These are phyloP conservation scores for Madurella fahalii DNA, from an alignment of 2,329 filamentous ascomycete genomes.

Conservation along the genomic window DNA sequence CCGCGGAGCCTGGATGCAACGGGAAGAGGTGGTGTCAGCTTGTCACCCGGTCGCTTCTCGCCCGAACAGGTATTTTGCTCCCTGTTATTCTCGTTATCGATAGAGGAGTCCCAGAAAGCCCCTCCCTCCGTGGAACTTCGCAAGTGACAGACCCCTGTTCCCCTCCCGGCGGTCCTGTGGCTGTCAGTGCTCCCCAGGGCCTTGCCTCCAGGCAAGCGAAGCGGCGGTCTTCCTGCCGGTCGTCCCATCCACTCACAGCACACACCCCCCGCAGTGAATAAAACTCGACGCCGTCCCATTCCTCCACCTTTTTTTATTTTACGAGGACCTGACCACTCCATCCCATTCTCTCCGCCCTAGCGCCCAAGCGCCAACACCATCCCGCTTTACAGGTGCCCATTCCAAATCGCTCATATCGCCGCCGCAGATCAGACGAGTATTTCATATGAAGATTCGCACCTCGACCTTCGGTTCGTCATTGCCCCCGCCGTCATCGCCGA, in stretches of 20 bases:
- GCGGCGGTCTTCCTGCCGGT: slow-evolving; percentile 14
- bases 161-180: slow-evolving; percentile 14
- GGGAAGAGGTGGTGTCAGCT: slow-evolving; percentile 4
- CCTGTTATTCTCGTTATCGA: slow-evolving; percentile 16
- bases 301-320: slow-evolving; percentile 27
- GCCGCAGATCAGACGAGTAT: not conserved
- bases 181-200: slow-evolving; percentile 13
- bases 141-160: slow-evolving; percentile 8
- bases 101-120: slow-evolving; percentile 7
- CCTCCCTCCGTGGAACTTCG: slow-evolving; percentile 9
- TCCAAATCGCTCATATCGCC: not conserved
- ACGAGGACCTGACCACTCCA: slow-evolving; percentile 20
- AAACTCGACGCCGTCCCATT: slow-evolving; percentile 27
- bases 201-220: slow-evolving; percentile 14
- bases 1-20: not conserved
- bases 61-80: not conserved
- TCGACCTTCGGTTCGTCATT: slow-evolving; percentile 7
- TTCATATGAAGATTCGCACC: slow-evolving; percentile 2
- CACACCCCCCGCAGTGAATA: slow-evolving; percentile 27
- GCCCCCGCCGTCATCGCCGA: too few species aligned
- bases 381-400: not conserved
- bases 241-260: slow-evolving; percentile 16
- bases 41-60: slow-evolving; percentile 22
- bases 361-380: not conserved
- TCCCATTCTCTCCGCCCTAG: slow-evolving; percentile 20